Conservation (phyloP, 352 stramenopile genomes). For the Pythium aristosporum region DNA sequence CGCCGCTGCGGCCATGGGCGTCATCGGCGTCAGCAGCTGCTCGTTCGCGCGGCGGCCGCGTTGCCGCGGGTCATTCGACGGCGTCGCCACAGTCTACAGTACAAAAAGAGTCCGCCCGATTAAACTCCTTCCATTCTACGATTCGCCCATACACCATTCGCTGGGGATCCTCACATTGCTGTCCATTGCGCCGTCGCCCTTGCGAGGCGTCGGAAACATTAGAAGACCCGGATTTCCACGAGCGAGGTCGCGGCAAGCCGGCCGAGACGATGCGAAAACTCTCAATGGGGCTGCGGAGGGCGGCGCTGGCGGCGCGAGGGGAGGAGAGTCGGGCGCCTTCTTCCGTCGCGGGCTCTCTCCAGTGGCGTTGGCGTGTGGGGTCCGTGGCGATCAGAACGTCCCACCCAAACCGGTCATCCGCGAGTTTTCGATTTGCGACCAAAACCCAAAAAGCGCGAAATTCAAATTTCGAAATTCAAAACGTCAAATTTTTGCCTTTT, state of each 20-base stretch:
- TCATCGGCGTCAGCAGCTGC: slow-evolving; percentile 2
- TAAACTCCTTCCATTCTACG: not conserved
- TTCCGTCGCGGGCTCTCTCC: not conserved
- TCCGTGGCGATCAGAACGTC: not conserved
- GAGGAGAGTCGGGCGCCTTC: not conserved
- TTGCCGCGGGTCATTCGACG: slow-evolving; percentile 11
- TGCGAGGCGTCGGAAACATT: slow-evolving; percentile 16
- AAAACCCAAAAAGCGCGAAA: slow-evolving; percentile 26
- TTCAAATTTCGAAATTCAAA: slow-evolving; percentile 36
- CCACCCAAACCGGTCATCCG: not conserved
- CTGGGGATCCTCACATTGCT: not conserved
- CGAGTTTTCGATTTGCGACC: slow-evolving; percentile 25
- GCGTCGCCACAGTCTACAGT: slow-evolving; percentile 14
- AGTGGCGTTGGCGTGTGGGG: not conserved
- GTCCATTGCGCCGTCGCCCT: slow-evolving; percentile 7
- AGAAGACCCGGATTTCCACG: slow-evolving; percentile 5
- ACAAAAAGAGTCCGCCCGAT: not conserved
- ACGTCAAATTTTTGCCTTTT: slow-evolving; percentile 22
- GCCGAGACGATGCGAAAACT: not conserved
- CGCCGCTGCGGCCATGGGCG: not conserved
- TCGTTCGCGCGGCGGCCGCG: slow-evolving; percentile 12
- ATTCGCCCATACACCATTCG: not conserved
- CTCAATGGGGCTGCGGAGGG: not conserved
- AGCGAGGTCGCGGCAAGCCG: not conserved
- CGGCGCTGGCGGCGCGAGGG: not conserved